Percentiles rank a stretch among this genome's conserved stretches.
Evolutionary conservation across 306 rosid species (phyloP).

Genomic region (Elaeagnus macrophylla): DNA sequence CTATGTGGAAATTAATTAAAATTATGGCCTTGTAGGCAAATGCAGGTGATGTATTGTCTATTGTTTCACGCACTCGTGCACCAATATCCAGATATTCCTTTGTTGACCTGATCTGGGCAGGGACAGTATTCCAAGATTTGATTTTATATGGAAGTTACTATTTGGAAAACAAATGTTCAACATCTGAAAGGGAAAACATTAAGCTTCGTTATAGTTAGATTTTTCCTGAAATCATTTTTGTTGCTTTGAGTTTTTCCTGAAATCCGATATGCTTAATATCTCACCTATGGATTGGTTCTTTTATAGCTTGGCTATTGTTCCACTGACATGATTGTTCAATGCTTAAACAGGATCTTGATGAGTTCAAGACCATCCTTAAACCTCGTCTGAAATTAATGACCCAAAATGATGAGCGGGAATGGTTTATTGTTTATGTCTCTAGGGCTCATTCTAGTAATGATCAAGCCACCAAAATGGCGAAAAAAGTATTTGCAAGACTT

Average conservation of each 20-base stretch:
- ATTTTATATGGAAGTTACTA: neutral
- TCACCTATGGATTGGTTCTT: too few relatives aligned
- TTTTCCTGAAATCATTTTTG: too few relatives aligned
- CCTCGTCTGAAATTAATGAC: slow-evolving; percentile 90
- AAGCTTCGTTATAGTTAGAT: neutral
- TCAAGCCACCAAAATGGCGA: slow-evolving; percentile 73
- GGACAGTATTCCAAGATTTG: neutral
- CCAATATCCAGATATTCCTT: neutral
- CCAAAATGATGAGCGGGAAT: slow-evolving; percentile 96
- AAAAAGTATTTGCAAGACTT: slow-evolving; percentile 83
- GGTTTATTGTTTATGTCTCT: slow-evolving; percentile 94
- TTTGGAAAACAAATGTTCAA: neutral
- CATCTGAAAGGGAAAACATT: neutral
- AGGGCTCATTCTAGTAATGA: slow-evolving; percentile 85
- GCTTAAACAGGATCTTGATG: slow-evolving; percentile 77
- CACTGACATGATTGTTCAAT: slow-evolving; percentile 15
- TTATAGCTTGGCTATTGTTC: too few relatives aligned
- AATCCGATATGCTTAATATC: too few relatives aligned
- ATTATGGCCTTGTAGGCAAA: too few relatives aligned
- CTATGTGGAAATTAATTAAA: neutral
- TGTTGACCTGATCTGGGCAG: neutral
- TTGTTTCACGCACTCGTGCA: too few relatives aligned
- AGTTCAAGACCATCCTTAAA: slow-evolving; percentile 93
- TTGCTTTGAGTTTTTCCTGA: too few relatives aligned
- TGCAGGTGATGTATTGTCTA: too few relatives aligned